phyloP scores from a whole-genome alignment of 2,329 filamentous ascomycete species.

The Monilinia vaccinii-corymbosi region DNA sequence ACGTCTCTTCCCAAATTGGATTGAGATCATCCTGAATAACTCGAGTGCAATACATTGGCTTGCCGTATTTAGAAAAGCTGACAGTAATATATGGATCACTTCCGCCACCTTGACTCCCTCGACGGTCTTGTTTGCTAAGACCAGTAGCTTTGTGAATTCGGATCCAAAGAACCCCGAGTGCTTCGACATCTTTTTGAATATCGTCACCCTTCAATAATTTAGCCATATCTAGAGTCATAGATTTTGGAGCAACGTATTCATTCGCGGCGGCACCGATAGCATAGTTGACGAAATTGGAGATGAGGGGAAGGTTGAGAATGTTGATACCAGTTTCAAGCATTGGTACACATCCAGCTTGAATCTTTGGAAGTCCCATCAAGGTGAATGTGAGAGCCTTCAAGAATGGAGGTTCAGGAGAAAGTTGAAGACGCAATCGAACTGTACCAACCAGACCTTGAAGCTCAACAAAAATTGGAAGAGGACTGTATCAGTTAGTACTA shows the following conservation, averaged over 20 bases:
- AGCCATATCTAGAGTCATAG: slow-evolving; percentile 81
- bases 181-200: slow-evolving; percentile 80
- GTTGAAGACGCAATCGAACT: slow-evolving; percentile 69
- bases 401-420: slow-evolving; percentile 87
- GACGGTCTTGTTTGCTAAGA: slow-evolving; percentile 81
- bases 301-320: slow-evolving; percentile 81
- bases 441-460: slow-evolving; percentile 87
- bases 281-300: slow-evolving; percentile 74
- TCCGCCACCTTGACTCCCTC: slow-evolving; percentile 75
- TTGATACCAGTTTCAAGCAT: slow-evolving; percentile 90
- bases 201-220: slow-evolving; percentile 88
- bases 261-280: slow-evolving; percentile 73
- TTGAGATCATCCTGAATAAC: slow-evolving; percentile 94
- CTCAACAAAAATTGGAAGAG: slow-evolving; percentile 49
- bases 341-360: slow-evolving; percentile 80
- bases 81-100: slow-evolving; percentile 95
- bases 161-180: slow-evolving; percentile 85
- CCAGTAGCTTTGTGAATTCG: slow-evolving; percentile 81
- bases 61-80: slow-evolving; percentile 91
- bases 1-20: slow-evolving; percentile 82
- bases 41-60: slow-evolving; percentile 94
- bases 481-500: slow-evolving; percentile 6
- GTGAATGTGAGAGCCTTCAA: slow-evolving; percentile 88
- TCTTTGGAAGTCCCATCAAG: slow-evolving; percentile 85
- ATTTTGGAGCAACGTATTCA: slow-evolving; percentile 93